phyloP scores from a whole-genome alignment of 192 early-diverging fungal genomes.

The Allomyces macrogynus region DNA sequence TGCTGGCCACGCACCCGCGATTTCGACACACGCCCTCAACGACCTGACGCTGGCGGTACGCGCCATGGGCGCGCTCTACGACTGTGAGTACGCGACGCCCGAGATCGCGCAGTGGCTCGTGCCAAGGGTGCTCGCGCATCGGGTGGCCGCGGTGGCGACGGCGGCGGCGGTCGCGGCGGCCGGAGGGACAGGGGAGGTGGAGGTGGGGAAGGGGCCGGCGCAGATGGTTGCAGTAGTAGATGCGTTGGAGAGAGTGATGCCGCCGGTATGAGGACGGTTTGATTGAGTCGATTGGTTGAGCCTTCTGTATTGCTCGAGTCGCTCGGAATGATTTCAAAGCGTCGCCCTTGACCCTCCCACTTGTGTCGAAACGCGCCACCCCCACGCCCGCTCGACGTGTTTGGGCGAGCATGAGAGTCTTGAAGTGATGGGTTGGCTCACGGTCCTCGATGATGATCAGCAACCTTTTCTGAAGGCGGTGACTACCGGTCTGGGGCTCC shows the following conservation, averaged over 20 bases:
- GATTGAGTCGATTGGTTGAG: no score
- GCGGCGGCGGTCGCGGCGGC: neutral
- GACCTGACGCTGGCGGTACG: no score
- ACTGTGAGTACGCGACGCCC: no score
- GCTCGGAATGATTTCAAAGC: neutral
- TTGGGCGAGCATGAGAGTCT: constrained; percentile 19
- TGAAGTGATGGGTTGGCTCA: constrained; percentile 80
- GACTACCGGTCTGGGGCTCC: constrained; percentile 12
- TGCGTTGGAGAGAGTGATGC: constrained; percentile 11
- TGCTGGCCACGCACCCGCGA: no score
- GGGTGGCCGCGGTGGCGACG: constrained; percentile 1
- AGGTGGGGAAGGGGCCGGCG: constrained; percentile 2
- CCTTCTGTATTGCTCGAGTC: constrained; percentile 9
- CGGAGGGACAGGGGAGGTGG: neutral
- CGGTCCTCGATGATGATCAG: constrained; percentile 70
- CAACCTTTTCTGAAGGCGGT: constrained; percentile 27
- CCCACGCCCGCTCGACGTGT: no score
- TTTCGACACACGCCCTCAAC: no score
- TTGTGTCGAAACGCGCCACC: neutral
- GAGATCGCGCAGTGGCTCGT: no score
- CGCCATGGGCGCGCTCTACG: no score
- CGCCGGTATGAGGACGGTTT: constrained; percentile 5
- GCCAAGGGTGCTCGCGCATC: constrained; percentile 1
- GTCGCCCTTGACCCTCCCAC: neutral
- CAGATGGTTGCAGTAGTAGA: constrained; percentile 7